Percentiles rank a stretch among this genome's conserved stretches.
Conservation (phyloP, 306 rosid species). For the Gleditsia sinensis region DNA sequence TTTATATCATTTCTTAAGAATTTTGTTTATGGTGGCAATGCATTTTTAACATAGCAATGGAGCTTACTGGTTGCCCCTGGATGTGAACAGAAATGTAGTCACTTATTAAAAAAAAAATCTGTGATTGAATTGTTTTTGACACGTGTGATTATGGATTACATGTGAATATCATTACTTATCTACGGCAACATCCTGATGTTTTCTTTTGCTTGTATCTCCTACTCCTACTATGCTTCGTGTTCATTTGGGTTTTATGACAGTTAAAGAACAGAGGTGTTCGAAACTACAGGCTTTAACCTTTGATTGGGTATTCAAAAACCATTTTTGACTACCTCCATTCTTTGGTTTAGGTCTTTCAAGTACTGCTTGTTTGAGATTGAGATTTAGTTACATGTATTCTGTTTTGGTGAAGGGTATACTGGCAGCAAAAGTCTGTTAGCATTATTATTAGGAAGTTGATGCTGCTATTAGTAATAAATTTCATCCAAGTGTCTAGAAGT, state of each 20-base stretch:
- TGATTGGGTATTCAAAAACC: background rate
- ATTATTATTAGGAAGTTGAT: background rate
- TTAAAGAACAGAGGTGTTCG: conserved; percentile 2
- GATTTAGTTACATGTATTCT: background rate
- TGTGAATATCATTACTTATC: background rate
- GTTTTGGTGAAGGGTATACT: background rate
- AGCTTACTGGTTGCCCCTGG: background rate
- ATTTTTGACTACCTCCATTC: background rate
- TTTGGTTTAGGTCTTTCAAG: background rate
- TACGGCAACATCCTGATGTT: background rate
- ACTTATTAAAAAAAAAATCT: background rate
- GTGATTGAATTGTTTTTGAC: background rate
- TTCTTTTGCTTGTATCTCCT: background rate
- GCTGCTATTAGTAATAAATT: background rate
- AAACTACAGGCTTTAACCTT: background rate
- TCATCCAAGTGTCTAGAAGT: background rate
- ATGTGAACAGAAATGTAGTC: background rate
- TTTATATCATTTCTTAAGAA: background rate
- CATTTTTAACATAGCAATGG: background rate
- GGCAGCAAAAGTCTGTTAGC: background rate
- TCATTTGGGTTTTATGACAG: background rate
- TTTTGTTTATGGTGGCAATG: background rate
- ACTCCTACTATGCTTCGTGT: background rate
- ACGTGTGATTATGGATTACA: background rate
- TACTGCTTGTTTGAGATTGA: conserved; percentile 4